phyloP scores from a whole-genome alignment of 306 rosid species.

The Pueraria montana region DNA sequence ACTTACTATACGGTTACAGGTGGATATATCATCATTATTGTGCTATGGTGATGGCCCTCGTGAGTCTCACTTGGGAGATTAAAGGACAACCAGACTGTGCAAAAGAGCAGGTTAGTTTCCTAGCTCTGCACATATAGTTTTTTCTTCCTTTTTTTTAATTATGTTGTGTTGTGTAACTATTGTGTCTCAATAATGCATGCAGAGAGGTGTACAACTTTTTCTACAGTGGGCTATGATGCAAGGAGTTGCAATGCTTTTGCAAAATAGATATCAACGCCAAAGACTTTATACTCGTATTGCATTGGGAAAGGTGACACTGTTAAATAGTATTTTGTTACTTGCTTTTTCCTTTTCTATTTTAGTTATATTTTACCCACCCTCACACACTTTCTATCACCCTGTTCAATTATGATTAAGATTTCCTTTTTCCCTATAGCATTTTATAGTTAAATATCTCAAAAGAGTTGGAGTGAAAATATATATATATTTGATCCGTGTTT shows the following conservation, averaged over 20 bases:
- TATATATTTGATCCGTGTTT: conserved; percentile 34
- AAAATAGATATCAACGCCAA: conserved; percentile 98
- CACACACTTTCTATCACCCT: neutral
- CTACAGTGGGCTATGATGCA: conserved; percentile 99
- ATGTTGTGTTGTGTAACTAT: neutral
- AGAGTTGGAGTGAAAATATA: conserved; percentile 33
- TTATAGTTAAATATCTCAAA: conserved; percentile 20
- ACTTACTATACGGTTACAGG: conserved; percentile 62
- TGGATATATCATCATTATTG: conserved; percentile 99
- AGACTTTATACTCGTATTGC: conserved; percentile 99
- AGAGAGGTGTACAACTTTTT: conserved; percentile 98
- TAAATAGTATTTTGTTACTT: conserved; percentile 7
- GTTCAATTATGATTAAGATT: conserved; percentile 1
- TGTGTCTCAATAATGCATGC: conserved; percentile 46
- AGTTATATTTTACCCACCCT: conserved; percentile 6
- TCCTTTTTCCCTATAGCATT: neutral
- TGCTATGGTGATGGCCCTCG: conserved; percentile 95
- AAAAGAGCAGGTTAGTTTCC: conserved; percentile 77
- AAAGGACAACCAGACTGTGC: conserved; percentile 95
- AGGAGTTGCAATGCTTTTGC: conserved; percentile 98
- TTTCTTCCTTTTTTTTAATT: neutral
- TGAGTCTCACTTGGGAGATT: conserved; percentile 99
- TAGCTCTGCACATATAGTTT: conserved; percentile 26
- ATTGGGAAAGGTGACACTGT: conserved; percentile 84
- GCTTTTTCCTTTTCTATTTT: conserved; percentile 38